Percentiles rank a stretch among this genome's conserved stretches.
Conservation (phyloP, 345 rosid species). For the Hypericum androsaemum region DNA sequence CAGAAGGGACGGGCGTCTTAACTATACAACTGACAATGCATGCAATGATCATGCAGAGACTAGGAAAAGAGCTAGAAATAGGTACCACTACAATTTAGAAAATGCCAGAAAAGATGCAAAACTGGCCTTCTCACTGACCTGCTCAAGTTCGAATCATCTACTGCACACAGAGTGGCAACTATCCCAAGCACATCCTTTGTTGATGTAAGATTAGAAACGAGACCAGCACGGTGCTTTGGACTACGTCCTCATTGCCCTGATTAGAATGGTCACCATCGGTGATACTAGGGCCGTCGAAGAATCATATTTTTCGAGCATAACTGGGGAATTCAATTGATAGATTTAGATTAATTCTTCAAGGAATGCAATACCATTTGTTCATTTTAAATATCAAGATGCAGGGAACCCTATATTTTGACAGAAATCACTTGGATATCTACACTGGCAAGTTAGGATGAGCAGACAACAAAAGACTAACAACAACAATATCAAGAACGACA, state of each 20-base stretch:
- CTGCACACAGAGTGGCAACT: conserved; percentile 78
- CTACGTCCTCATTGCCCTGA: conserved; percentile 50
- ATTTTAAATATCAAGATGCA: background rate
- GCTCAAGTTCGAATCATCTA: conserved; percentile 67
- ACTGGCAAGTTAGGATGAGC: too few species aligned
- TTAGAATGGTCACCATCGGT: conserved; percentile 22
- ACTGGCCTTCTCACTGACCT: conserved; percentile 37
- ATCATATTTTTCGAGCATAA: conserved; percentile 47
- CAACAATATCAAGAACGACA: too few species aligned
- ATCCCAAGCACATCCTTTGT: conserved; percentile 57
- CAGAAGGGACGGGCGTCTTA: too few species aligned
- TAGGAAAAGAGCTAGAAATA: too few species aligned
- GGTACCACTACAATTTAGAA: too few species aligned
- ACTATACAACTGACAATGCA: too few species aligned
- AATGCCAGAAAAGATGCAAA: background rate
- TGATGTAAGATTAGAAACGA: conserved; percentile 31
- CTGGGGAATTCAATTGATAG: conserved; percentile 28
- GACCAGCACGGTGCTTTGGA: conserved; percentile 32
- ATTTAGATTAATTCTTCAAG: background rate
- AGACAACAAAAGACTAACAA: too few species aligned
- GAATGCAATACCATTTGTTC: conserved; percentile 2
- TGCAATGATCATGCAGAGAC: too few species aligned
- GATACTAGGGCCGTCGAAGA: conserved; percentile 21
- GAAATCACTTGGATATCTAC: too few species aligned
- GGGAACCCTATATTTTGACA: too few species aligned